Percentiles rank a stretch among this genome's conserved stretches.
Conservation (phyloP, 2,329 filamentous ascomycete species). For the Talaromyces sp. region DNA sequence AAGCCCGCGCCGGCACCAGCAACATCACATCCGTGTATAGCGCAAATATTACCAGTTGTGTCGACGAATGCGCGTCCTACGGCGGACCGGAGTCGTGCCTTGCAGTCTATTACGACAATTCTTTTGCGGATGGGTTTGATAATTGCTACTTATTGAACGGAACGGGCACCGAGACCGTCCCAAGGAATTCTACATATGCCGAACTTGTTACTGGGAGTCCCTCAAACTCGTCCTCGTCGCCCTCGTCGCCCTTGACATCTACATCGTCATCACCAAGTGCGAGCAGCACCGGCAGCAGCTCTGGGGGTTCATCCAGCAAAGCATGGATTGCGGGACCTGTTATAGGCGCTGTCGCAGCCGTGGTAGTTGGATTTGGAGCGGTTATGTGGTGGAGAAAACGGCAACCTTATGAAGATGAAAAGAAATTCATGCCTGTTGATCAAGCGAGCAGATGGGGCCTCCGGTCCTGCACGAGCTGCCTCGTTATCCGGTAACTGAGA, state of each 20-base stretch:
- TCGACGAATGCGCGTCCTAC: neutral
- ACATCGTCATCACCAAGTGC: neutral
- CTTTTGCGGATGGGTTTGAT: conserved; percentile 1
- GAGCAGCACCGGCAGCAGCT: neutral
- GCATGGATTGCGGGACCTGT: conserved; percentile 5
- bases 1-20: neutral
- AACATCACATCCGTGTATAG: conserved; percentile 6
- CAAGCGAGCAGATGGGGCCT: neutral
- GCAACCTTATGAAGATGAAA: neutral
- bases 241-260: neutral
- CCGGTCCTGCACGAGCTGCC: neutral
- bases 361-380: neutral
- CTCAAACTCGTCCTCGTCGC: neutral
- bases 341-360: neutral
- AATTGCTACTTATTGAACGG: conserved; percentile 5
- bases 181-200: conserved; percentile 1
- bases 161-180: neutral
- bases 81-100: neutral
- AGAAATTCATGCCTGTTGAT: neutral
- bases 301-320: neutral
- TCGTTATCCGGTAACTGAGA: neutral
- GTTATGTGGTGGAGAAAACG: neutral
- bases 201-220: neutral
- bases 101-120: conserved; percentile 5
- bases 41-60: neutral